Evolutionary conservation across 306 rosid genomes (phyloP).

Genomic region (Vigna hirtella): DNA sequence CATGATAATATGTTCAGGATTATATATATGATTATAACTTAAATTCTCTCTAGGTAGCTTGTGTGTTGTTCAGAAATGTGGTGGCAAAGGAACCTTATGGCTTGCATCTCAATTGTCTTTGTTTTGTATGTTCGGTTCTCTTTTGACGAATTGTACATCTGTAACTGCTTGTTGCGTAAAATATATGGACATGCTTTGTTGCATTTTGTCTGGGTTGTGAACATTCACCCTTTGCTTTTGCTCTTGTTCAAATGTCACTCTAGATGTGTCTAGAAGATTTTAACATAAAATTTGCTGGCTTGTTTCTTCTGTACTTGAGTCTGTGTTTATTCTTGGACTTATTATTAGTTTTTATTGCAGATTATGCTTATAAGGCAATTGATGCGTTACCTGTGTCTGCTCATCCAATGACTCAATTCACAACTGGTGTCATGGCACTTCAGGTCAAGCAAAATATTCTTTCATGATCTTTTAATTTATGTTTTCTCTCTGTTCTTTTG

Average conservation of each 20-base stretch:
- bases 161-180: slow-evolving; percentile 28
- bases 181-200: slow-evolving; percentile 26
- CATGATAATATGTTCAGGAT: slow-evolving; percentile 13
- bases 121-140: background rate
- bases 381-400: slow-evolving; percentile 88
- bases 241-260: slow-evolving; percentile 7
- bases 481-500: background rate
- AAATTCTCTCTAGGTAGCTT: slow-evolving; percentile 3
- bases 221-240: slow-evolving; percentile 29
- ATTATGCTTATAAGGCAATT: slow-evolving; percentile 85
- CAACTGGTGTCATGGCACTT: slow-evolving; percentile 96
- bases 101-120: slow-evolving; percentile 13
- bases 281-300: slow-evolving; percentile 8
- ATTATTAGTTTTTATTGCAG: slow-evolving; percentile 59
- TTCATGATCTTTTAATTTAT: slow-evolving; percentile 23
- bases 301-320: slow-evolving; percentile 27
- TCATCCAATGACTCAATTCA: slow-evolving; percentile 98
- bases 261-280: slow-evolving; percentile 11
- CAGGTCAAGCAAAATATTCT: slow-evolving; percentile 69
- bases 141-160: slow-evolving; percentile 27
- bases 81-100: slow-evolving; percentile 17
- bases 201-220: slow-evolving; percentile 28
- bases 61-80: slow-evolving; percentile 8
- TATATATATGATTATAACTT: slow-evolving; percentile 8
- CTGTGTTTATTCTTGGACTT: slow-evolving; percentile 34